A percentile compares a stretch with the other conserved stretches of the same genome.
Conservation (phyloP, 2,329 filamentous ascomycete species). For the Cladobotryum mycophilum region DNA sequence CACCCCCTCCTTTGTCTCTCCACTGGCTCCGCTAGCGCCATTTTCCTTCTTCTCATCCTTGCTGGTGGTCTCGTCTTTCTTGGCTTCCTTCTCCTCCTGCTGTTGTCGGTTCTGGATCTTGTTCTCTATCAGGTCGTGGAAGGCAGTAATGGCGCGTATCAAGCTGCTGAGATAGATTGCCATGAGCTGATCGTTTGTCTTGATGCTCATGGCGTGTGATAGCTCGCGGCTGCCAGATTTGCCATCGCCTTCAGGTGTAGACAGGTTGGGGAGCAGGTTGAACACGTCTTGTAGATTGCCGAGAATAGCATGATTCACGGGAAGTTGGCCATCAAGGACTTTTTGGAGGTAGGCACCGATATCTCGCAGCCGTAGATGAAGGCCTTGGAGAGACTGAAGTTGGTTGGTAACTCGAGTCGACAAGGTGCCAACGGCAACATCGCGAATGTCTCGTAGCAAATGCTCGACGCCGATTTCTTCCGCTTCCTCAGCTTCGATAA, state of each 20-base stretch:
- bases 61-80: slow-evolving; percentile 62
- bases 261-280: slow-evolving; percentile 94
- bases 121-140: slow-evolving; percentile 99
- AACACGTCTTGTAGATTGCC: slow-evolving; percentile 99
- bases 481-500: slow-evolving; percentile 97
- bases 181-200: slow-evolving; percentile 99
- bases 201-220: slow-evolving; percentile 94
- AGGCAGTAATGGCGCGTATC: slow-evolving; percentile 95
- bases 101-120: slow-evolving; percentile 99
- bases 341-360: slow-evolving; percentile 95
- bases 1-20: slow-evolving; percentile 43
- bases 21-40: slow-evolving; percentile 31
- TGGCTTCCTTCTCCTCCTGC: slow-evolving; percentile 89
- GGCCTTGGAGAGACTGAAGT: slow-evolving; percentile 90
- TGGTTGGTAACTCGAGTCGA: slow-evolving; percentile 97
- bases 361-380: slow-evolving; percentile 89
- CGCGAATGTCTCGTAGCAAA: slow-evolving; percentile 92
- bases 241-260: slow-evolving; percentile 66
- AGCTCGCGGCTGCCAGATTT: slow-evolving; percentile 72
- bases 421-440: slow-evolving; percentile 93
- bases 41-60: slow-evolving; percentile 55
- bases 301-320: slow-evolving; percentile 94
- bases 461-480: slow-evolving; percentile 99
- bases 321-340: slow-evolving; percentile 85
- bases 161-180: slow-evolving; percentile 94